Evolutionary conservation across 2,329 filamentous ascomycete genomes (phyloP), one percentile per base, ranked within the genome.

Genomic region (Alternaria ethzedia): DNA sequence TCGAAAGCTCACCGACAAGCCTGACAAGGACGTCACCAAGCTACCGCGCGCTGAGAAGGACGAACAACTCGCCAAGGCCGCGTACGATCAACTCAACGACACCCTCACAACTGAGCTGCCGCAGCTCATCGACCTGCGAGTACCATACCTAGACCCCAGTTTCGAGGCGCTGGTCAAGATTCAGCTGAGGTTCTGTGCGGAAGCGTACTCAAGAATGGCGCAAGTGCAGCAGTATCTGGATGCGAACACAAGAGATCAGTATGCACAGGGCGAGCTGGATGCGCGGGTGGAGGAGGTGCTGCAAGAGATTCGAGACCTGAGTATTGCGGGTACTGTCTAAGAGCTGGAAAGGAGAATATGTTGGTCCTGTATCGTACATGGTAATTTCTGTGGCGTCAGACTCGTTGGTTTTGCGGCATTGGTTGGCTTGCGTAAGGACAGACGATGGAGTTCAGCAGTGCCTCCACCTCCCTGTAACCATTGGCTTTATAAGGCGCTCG

Each of bases 81-180:
- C 93, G 10, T 99, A 99, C 84, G 96, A 99, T 80, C 93, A 97
- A 82, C 86, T 99, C 73, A 99, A 99, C 82, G 94, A 98, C 76
- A 96, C 98, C 81, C 88, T 99, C 56, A 96, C 92, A 74, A 90
- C 89, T 58, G 96, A 99, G 83, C 83, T 99, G 58, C 96, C 96
- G 2, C 95, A 98, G 81, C 87, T 99, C 57, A 98, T 99, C 80
- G 96, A 99, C 78, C 87, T 99, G 65, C 91, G 96, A 59, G 96
- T 99, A 13, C 96, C 96, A 0, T 99, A 99, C 78, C 88, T 99
- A 61, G 96, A 99, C 75, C 96, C 96, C 0, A 95, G 90, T 66
- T 99, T 99, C 78, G 96, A 99, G 82, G 96, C 96, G 0, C 89
- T 99, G 56, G 96, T 99, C 80, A 99, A 99, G 86, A 99, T 99